phyloP scores from a whole-genome alignment of 495 filamentous ascomycete species.

The Penicillium paradoxum region DNA sequence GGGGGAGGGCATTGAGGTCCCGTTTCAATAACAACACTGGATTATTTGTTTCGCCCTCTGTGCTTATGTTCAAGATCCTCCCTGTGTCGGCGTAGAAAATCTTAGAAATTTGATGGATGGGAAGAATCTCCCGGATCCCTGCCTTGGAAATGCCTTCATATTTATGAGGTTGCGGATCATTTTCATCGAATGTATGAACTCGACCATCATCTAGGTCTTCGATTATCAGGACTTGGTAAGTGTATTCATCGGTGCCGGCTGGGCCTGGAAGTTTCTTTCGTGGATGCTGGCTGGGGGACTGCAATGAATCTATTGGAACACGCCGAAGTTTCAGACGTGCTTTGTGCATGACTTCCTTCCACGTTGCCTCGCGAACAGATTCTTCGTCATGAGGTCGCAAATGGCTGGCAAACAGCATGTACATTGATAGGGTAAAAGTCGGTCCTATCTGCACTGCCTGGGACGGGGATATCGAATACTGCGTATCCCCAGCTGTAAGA shows the following conservation, averaged over 20 bases:
- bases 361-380: constrained; percentile 69
- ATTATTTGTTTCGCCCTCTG: constrained; percentile 71
- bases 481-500: constrained; percentile 80
- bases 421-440: constrained; percentile 81
- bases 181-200: constrained; percentile 74
- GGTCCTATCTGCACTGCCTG: constrained; percentile 80
- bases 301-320: constrained; percentile 41
- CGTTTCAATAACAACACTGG: constrained; percentile 85
- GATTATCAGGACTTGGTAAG: constrained; percentile 82
- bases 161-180: constrained; percentile 50
- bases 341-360: constrained; percentile 98
- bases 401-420: constrained; percentile 93
- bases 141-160: constrained; percentile 70
- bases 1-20: constrained; percentile 68
- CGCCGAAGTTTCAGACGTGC: constrained; percentile 75
- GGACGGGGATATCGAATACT: constrained; percentile 62
- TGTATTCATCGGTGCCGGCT: constrained; percentile 62
- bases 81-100: constrained; percentile 98
- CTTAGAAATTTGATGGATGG: constrained; percentile 87
- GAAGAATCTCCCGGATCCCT: constrained; percentile 78
- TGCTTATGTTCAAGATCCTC: constrained; percentile 84
- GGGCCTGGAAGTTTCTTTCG: constrained; percentile 41
- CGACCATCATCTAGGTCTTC: constrained; percentile 93
- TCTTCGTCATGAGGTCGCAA: constrained; percentile 58
- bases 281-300: constrained; percentile 14